Percentiles rank a stretch among this genome's conserved stretches.
These are phyloP conservation scores for Aspergillus proliferans DNA, from an alignment of 2,329 filamentous ascomycete species.

Conservation along the genomic window DNA sequence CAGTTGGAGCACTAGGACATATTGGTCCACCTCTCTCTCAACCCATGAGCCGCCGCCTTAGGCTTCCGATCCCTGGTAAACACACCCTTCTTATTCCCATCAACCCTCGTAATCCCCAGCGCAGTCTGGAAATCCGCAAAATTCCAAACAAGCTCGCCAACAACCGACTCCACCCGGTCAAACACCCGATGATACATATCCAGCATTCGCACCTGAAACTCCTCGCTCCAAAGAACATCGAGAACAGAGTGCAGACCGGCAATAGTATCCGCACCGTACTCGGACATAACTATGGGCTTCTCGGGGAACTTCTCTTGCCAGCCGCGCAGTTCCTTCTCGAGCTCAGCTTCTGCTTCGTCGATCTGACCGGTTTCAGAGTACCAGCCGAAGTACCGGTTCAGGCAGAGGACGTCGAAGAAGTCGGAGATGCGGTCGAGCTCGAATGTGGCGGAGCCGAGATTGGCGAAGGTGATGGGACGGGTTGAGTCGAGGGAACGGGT, in stretches of 20 bases:
- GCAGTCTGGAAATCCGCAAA: neutral
- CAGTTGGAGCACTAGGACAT: too few species aligned
- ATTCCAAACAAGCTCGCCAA: conserved; percentile 16
- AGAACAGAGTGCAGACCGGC: conserved; percentile 21
- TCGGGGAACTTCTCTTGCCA: conserved; percentile 18
- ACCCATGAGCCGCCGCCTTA: too few species aligned
- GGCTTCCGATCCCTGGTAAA: too few species aligned
- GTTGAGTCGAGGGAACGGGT: conserved; percentile 19
- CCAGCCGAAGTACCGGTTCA: conserved; percentile 27
- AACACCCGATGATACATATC: conserved; percentile 26
- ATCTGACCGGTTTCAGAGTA: conserved; percentile 19
- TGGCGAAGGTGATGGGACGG: conserved; percentile 20
- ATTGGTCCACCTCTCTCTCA: too few species aligned
- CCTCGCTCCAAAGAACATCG: conserved; percentile 23
- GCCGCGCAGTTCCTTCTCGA: conserved; percentile 16
- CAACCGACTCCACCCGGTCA: conserved; percentile 18
- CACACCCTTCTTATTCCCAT: too few species aligned
- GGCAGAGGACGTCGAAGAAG: conserved; percentile 21
- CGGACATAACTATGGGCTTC: conserved; percentile 25
- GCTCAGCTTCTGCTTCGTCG: conserved; percentile 13
- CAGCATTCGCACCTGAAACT: conserved; percentile 20
- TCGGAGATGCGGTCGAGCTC: conserved; percentile 15
- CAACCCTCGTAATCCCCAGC: too few species aligned
- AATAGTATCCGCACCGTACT: conserved; percentile 25
- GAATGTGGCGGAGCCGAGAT: conserved; percentile 6